Conservation (phyloP, 371 early-diverging fungal genomes). For the Umbelopsis sp. region DNA sequence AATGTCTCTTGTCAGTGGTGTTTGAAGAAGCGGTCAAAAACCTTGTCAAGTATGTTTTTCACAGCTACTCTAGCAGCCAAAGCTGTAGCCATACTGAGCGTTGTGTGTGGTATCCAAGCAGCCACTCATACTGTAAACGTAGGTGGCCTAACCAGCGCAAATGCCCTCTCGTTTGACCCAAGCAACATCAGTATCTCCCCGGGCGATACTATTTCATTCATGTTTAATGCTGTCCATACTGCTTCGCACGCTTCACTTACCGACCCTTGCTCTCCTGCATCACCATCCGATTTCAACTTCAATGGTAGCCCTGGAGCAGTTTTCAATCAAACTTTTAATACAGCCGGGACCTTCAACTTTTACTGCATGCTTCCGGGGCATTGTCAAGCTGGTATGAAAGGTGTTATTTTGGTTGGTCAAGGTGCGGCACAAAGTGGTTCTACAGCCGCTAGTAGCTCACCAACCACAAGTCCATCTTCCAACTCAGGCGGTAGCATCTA, state of each 20-base stretch:
- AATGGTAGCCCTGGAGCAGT: constrained; percentile 8
- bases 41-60: too few relatives aligned
- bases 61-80: too few relatives aligned
- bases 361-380: constrained; percentile 15
- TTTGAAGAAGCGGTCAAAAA: too few relatives aligned
- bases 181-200: constrained; percentile 8
- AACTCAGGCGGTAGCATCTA: not conserved
- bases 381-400: constrained; percentile 16
- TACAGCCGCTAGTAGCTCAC: not conserved
- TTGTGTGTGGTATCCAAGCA: not conserved
- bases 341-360: constrained; percentile 15
- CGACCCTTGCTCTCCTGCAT: constrained; percentile 1
- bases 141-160: not conserved
- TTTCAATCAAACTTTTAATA: constrained; percentile 17
- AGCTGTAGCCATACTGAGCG: not conserved
- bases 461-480: not conserved
- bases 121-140: not conserved
- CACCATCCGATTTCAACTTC: constrained; percentile 12
- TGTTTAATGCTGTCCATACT: constrained; percentile 8
- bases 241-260: constrained; percentile 3
- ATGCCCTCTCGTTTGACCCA: constrained; percentile 1
- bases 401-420: constrained; percentile 17
- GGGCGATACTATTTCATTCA: not conserved
- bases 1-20: too few relatives aligned
- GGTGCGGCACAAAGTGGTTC: not conserved